phyloP scores from a whole-genome alignment of 768 basidiomycete species.

The Termitomyces titanicus region DNA sequence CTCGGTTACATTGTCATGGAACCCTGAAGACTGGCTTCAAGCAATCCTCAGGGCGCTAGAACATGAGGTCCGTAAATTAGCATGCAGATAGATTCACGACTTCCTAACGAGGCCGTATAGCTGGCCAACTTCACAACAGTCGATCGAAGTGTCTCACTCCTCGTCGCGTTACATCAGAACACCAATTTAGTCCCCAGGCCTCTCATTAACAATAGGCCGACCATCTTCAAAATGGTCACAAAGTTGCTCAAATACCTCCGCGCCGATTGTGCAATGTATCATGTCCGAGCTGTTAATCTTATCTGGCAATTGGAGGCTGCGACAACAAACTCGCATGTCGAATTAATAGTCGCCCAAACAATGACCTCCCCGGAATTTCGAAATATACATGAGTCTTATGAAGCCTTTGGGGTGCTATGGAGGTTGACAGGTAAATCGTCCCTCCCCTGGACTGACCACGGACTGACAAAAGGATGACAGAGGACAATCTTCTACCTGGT shows the following conservation, averaged over 20 bases:
- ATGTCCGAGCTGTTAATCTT: slow-evolving; percentile 75
- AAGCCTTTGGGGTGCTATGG: slow-evolving; percentile 94
- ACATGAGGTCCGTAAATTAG: slow-evolving; percentile 41
- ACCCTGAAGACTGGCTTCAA: slow-evolving; percentile 61
- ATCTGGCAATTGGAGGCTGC: slow-evolving; percentile 76
- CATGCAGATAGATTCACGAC: slow-evolving; percentile 6
- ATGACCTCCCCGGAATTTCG: slow-evolving; percentile 54
- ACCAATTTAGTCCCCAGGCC: slow-evolving; percentile 48
- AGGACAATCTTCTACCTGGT: slow-evolving; percentile 79
- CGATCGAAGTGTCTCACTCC: slow-evolving; percentile 56
- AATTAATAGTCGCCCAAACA: slow-evolving; percentile 73
- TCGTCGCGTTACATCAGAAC: slow-evolving; percentile 52
- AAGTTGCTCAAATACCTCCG: slow-evolving; percentile 75
- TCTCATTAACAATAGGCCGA: slow-evolving; percentile 49
- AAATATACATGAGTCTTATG: slow-evolving; percentile 57
- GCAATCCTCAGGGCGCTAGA: slow-evolving; percentile 50
- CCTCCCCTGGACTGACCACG: neutral
- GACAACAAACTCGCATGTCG: slow-evolving; percentile 58
- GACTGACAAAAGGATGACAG: slow-evolving; percentile 32
- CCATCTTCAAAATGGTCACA: slow-evolving; percentile 57
- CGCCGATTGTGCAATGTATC: slow-evolving; percentile 64
- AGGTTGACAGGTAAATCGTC: slow-evolving; percentile 65
- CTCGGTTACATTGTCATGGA: slow-evolving; percentile 47
- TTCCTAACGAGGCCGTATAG: slow-evolving; percentile 28
- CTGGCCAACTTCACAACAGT: slow-evolving; percentile 61